These are phyloP conservation scores for Populus pruinosa DNA, from an alignment of 345 rosid species.

Conservation along the genomic window DNA sequence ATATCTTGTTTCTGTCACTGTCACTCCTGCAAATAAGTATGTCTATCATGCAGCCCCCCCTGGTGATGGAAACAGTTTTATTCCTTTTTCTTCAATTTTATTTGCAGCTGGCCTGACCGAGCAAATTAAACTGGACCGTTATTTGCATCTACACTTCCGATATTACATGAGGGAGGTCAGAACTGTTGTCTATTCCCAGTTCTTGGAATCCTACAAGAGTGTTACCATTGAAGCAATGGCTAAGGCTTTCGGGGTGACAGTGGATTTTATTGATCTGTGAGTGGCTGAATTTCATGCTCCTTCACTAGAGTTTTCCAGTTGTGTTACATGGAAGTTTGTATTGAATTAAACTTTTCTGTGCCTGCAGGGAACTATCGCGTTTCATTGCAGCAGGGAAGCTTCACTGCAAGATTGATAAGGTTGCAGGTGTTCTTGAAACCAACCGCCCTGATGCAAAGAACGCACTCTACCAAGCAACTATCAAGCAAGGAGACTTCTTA, in stretches of 20 bases:
- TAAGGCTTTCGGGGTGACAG: constrained; percentile 88
- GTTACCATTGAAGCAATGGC: constrained; percentile 98
- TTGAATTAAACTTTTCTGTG: neutral
- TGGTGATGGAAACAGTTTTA: neutral
- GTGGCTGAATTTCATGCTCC: constrained; percentile 24
- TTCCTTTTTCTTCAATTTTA: constrained; percentile 13
- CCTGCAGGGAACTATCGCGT: constrained; percentile 84
- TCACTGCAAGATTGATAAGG: constrained; percentile 99
- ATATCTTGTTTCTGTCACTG: neutral
- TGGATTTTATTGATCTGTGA: constrained; percentile 94
- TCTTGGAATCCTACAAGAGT: constrained; percentile 93
- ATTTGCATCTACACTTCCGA: constrained; percentile 89
- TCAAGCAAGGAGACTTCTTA: constrained; percentile 98
- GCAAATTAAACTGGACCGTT: constrained; percentile 83
- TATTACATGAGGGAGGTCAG: constrained; percentile 99
- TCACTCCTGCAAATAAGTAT: neutral
- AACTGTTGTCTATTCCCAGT: constrained; percentile 90
- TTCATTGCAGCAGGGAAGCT: constrained; percentile 98
- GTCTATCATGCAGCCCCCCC: neutral
- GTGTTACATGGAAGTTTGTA: neutral
- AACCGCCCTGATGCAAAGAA: constrained; percentile 98
- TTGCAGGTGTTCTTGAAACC: constrained; percentile 96
- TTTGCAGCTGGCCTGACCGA: constrained; percentile 74
- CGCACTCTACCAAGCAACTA: constrained; percentile 95
- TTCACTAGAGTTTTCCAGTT: neutral